These are phyloP conservation scores for Backusella liffmaniae DNA, from an alignment of 192 early-diverging fungal species.

Conservation along the genomic window DNA sequence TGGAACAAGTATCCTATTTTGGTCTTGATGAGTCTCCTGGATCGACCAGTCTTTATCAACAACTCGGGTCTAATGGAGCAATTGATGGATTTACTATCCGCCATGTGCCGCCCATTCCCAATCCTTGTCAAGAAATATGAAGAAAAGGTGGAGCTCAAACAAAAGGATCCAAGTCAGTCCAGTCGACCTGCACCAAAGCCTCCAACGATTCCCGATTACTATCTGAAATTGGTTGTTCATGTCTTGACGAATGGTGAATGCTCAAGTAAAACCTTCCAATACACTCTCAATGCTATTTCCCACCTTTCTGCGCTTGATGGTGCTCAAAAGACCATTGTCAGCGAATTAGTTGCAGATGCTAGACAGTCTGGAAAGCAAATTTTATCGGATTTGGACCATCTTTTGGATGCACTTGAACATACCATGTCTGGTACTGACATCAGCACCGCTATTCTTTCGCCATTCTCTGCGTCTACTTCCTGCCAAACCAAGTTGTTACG, in stretches of 20 bases:
- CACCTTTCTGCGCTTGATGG: slow-evolving; percentile 73
- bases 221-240: slow-evolving; percentile 83
- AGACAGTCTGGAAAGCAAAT: slow-evolving; percentile 69
- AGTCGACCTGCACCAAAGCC: slow-evolving; percentile 54
- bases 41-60: slow-evolving; percentile 77
- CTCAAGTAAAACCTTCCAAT: slow-evolving; percentile 93
- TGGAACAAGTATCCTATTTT: slow-evolving; percentile 69
- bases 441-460: slow-evolving; percentile 67
- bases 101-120: slow-evolving; percentile 76
- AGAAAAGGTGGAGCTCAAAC: slow-evolving; percentile 40
- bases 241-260: slow-evolving; percentile 89
- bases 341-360: slow-evolving; percentile 74
- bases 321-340: slow-evolving; percentile 70
- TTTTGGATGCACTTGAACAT: slow-evolving; percentile 56
- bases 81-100: slow-evolving; percentile 81
- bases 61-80: slow-evolving; percentile 84
- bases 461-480: slow-evolving; percentile 84
- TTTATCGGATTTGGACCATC: slow-evolving; percentile 63
- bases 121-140: slow-evolving; percentile 55
- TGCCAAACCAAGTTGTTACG: slow-evolving; percentile 90
- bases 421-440: slow-evolving; percentile 66
- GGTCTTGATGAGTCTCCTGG: slow-evolving; percentile 80
- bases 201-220: slow-evolving; percentile 80
- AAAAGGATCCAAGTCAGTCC: slow-evolving; percentile 11
- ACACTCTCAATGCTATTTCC: slow-evolving; percentile 86